Percentiles rank a stretch among this genome's conserved stretches.
These are phyloP conservation scores for Stephanodiscus triporus DNA, from an alignment of 108 stramenopile genomes.

Conservation along the genomic window DNA sequence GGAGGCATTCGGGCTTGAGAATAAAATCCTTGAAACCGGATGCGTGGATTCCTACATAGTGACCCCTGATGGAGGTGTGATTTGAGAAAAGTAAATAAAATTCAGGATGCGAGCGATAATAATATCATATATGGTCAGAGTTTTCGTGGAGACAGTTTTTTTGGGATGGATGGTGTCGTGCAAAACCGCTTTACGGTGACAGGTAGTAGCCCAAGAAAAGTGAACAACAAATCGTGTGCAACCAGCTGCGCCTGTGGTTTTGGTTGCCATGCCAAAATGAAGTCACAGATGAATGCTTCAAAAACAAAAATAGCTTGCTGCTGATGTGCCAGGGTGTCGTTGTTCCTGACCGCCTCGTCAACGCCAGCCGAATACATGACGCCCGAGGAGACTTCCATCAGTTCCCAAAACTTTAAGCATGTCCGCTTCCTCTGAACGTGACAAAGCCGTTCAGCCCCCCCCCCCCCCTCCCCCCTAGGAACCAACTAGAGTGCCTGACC, in stretches of 20 bases:
- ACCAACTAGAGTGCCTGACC: not conserved
- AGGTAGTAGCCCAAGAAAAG: not conserved
- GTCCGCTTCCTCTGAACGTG: not conserved
- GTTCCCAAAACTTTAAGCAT: not conserved
- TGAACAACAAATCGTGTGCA: not conserved
- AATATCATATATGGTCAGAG: conserved; percentile 27
- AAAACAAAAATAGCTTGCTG: not conserved
- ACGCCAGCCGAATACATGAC: not conserved
- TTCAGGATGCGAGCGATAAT: conserved; percentile 15
- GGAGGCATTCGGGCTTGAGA: conserved; percentile 98
- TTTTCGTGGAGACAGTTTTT: not conserved
- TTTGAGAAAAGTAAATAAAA: conserved; percentile 9
- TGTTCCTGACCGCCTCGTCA: not conserved
- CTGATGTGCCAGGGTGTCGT: not conserved
- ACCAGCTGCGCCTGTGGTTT: not conserved
- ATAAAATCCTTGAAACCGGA: conserved; percentile 99
- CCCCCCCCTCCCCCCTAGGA: not conserved
- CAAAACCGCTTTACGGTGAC: conserved; percentile 18
- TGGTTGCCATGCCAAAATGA: not conserved
- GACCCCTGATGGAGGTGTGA: conserved; percentile 72
- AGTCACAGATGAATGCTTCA: not conserved
- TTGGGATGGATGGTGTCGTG: conserved; percentile 12
- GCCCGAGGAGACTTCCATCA: not conserved
- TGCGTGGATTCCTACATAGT: conserved; percentile 99
- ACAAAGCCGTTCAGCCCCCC: not conserved